Evolutionary conservation across 768 basidiomycete genomes (phyloP).

Genomic region (Mrakia frigida): DNA sequence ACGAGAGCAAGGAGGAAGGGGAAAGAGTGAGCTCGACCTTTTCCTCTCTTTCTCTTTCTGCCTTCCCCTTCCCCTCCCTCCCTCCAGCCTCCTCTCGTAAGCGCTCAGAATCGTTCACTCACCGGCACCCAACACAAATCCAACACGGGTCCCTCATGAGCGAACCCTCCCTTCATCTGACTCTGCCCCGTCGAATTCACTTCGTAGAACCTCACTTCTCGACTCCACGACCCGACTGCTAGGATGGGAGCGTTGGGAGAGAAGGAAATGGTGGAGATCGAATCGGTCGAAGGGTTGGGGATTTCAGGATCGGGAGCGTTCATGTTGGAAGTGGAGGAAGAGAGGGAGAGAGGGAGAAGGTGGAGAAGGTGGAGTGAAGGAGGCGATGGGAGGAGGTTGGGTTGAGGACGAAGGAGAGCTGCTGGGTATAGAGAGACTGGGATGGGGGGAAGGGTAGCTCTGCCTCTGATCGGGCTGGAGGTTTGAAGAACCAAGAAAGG

Average conservation of each 20-base stretch:
- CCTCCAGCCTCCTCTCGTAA: neutral
- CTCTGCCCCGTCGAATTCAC: constrained; percentile 67
- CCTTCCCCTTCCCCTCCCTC: neutral
- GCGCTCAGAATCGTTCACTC: constrained; percentile 38
- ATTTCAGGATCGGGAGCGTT: constrained; percentile 51
- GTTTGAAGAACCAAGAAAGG: neutral
- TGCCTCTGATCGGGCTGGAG: too few relatives aligned
- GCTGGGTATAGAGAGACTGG: too few relatives aligned
- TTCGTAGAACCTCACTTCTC: constrained; percentile 85
- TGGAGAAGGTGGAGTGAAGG: neutral
- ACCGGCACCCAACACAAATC: constrained; percentile 89
- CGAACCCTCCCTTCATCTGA: constrained; percentile 83
- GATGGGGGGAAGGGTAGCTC: too few relatives aligned
- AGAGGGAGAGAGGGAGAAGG: neutral
- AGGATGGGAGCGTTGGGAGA: constrained; percentile 81
- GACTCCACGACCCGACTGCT: constrained; percentile 91
- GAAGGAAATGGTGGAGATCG: constrained; percentile 78
- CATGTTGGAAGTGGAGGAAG: constrained; percentile 24
- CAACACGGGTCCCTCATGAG: constrained; percentile 83
- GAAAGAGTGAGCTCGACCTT: neutral
- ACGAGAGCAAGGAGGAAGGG: too few relatives aligned
- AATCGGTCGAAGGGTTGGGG: constrained; percentile 72
- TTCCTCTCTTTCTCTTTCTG: neutral
- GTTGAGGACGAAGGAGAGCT: too few relatives aligned
- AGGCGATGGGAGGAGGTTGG: neutral